Evolutionary conservation across 768 basidiomycete species (phyloP).

Genomic region (Macrolepiota fuliginosa): DNA sequence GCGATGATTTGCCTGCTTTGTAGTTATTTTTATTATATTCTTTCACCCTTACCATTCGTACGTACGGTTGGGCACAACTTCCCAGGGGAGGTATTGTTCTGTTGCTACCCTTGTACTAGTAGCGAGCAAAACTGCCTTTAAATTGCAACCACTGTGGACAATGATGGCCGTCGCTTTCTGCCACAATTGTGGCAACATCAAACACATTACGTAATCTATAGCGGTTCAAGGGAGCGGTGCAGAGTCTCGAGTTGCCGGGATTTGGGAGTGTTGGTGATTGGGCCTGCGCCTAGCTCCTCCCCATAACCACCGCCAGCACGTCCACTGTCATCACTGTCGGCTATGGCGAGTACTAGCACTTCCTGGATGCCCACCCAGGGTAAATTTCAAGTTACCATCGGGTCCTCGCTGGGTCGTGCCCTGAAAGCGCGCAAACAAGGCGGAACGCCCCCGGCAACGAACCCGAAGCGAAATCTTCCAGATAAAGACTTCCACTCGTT

Average conservation of each 20-base stretch:
- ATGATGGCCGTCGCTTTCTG: background rate
- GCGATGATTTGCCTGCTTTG: background rate
- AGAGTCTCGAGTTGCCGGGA: background rate
- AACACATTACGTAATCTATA: conserved; percentile 1
- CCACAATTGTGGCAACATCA: background rate
- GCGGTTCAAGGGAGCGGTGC: background rate
- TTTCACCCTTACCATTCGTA: background rate
- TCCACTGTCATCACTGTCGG: background rate
- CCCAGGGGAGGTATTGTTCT: conserved; percentile 20
- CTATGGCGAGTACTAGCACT: conserved; percentile 41
- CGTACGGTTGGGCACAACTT: conserved; percentile 21
- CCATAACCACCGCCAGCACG: background rate
- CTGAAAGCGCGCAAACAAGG: conserved; percentile 71
- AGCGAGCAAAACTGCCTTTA: background rate
- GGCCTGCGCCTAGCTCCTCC: background rate
- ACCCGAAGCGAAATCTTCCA: conserved; percentile 46
- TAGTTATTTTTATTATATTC: background rate
- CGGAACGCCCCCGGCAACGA: conserved; percentile 31
- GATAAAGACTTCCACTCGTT: conserved; percentile 77
- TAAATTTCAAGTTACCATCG: conserved; percentile 57
- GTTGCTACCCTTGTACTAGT: background rate
- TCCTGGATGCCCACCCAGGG: conserved; percentile 62
- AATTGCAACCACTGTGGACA: background rate
- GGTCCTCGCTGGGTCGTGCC: conserved; percentile 58
- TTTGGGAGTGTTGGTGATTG: background rate